Conservation (phyloP, 345 rosid genomes). For the Gossypium raimondii region DNA sequence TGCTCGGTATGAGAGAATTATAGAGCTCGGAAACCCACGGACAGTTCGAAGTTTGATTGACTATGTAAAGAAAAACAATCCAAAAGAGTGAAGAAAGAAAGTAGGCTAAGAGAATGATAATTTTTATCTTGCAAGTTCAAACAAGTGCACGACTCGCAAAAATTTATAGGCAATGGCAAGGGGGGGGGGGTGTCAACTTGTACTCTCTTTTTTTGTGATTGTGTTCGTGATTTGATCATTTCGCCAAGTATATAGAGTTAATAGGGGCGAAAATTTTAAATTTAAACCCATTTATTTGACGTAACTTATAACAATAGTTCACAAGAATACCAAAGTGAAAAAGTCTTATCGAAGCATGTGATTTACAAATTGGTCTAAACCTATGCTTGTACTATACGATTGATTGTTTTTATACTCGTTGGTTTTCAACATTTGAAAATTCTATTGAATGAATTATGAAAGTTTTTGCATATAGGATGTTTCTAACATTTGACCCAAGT, state of each 20-base stretch:
- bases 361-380: background rate
- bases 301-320: background rate
- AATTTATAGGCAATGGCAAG: background rate
- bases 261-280: too few species aligned
- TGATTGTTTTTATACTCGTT: background rate
- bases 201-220: background rate
- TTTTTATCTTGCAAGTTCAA: background rate
- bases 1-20: too few species aligned
- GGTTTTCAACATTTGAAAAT: too few species aligned
- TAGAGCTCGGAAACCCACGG: background rate
- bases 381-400: background rate
- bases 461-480: too few species aligned
- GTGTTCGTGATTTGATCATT: background rate
- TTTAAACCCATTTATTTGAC: background rate
- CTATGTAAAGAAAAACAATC: background rate
- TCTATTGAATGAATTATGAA: too few species aligned
- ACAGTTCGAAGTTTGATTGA: background rate
- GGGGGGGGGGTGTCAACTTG: background rate
- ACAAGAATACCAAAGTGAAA: background rate
- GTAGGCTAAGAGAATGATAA: background rate
- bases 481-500: too few species aligned
- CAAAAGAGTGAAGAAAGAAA: background rate
- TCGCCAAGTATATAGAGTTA: background rate
- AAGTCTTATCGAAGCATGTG: background rate
- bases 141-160: background rate